Evolutionary conservation across 2,329 filamentous ascomycete genomes (phyloP), one percentile per base, ranked within the genome.

Genomic region (Nothophaeocryptopus gaeumannii): DNA sequence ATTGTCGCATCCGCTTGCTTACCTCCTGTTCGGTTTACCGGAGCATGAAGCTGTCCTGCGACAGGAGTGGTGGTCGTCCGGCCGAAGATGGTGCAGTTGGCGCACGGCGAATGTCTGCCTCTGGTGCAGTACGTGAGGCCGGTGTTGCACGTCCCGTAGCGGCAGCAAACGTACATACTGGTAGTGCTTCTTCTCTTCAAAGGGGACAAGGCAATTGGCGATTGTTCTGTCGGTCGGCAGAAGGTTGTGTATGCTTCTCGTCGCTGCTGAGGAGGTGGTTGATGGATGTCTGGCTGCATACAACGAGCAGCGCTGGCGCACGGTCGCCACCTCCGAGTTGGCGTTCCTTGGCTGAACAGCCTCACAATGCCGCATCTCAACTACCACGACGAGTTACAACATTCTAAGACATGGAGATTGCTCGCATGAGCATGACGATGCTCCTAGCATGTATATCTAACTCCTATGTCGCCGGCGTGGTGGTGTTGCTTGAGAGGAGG

Each of bases 371-470:
- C 16, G 35, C 39, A 40, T 47, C 39, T 42, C 20, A 33, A 31
- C 26, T 15, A 43, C 14, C 14, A 51, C 39, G 34, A 37, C 38
- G 34, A 29, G 20, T 32, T 12, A 47, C 12, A 55, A 39, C 31
- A 40, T 48, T 16, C 36, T 45, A 42, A 47, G 3, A 45, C 45
- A 47, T 45, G 42, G 50, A 53, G 47, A 30, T 45, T 39, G 42
- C 45, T 56, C 36, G n/a, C 12, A 20, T 40, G 41, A 47, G 30
- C n/a, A 11, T 15, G 16, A 31, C 43, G 40, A 46, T 35, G 2
- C 30, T 42, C 41, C 41, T 30, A 45, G 44, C 49, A 36, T 32
- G 26, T 35, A 32, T 41, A 43, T 39, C 42, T 41, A 34, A 30
- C 26, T 33, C 39, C 41, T 29, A 38, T 20, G 47, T 43, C 36